Percentiles rank a stretch among this genome's conserved stretches.
Conservation (phyloP, 306 rosid genomes). For the Lablab purpureus region DNA sequence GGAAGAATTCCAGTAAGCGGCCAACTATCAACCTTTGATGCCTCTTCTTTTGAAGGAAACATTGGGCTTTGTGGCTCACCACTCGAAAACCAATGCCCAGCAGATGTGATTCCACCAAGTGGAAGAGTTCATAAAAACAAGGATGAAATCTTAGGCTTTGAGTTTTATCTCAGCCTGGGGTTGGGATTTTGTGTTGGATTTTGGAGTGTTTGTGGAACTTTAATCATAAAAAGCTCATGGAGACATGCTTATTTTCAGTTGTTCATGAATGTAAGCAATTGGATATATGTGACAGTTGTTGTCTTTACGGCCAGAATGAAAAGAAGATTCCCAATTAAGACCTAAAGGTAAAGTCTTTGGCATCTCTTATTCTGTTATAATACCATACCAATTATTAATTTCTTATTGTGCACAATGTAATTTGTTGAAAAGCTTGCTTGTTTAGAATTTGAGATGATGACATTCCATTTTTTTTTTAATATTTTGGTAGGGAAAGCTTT, state of each 20-base stretch:
- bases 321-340: neutral
- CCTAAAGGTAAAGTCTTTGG: neutral
- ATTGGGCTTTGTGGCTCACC: slow-evolving; percentile 47
- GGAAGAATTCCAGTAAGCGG: neutral
- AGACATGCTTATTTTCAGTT: neutral
- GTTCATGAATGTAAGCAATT: neutral
- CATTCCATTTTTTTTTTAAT: neutral
- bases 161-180: slow-evolving; percentile 1
- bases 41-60: slow-evolving; percentile 38
- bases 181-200: slow-evolving; percentile 43
- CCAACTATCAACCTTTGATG: neutral
- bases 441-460: neutral
- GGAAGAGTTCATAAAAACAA: no score
- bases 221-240: neutral
- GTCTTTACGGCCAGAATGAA: neutral
- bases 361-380: neutral
- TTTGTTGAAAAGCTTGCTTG: neutral
- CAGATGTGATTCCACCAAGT: neutral
- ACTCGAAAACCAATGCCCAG: slow-evolving; percentile 9
- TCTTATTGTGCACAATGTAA: neutral
- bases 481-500: slow-evolving; percentile 14
- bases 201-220: slow-evolving; percentile 47
- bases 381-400: neutral
- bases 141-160: neutral
- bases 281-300: neutral